Evolutionary conservation across 805 yeast species (phyloP).

Genomic region (Yamadazyma phyllophila): DNA sequence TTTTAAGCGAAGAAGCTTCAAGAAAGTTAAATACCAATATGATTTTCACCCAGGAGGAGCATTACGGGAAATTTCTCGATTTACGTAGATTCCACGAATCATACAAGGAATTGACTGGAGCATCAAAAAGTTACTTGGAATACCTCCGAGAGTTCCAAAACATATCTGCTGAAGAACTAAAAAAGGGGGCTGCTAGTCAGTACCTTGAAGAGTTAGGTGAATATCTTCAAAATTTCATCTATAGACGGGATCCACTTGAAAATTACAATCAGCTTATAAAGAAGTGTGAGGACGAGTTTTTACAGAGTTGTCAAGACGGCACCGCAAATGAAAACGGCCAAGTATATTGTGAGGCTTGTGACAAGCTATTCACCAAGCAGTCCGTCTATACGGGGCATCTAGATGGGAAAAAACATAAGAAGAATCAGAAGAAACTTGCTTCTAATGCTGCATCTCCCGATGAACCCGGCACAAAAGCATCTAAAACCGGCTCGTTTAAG

Average conservation of each 20-base stretch:
- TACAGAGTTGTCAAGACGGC: not conserved
- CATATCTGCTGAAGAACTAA: slow-evolving; percentile 22
- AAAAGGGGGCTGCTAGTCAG: slow-evolving; percentile 12
- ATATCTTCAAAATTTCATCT: slow-evolving; percentile 52
- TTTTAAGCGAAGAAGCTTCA: slow-evolving; percentile 51
- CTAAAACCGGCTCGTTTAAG: too few relatives aligned
- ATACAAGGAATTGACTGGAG: slow-evolving; percentile 38
- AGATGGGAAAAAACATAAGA: slow-evolving; percentile 70
- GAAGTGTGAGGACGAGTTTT: slow-evolving; percentile 2
- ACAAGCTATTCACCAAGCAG: slow-evolving; percentile 55
- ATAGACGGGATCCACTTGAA: slow-evolving; percentile 48
- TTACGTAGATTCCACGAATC: slow-evolving; percentile 48
- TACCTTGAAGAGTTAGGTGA: slow-evolving; percentile 46
- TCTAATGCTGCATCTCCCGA: not conserved
- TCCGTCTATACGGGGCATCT: slow-evolving; percentile 71
- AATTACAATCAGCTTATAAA: slow-evolving; percentile 11
- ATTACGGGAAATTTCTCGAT: slow-evolving; percentile 64
- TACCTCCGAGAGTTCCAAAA: slow-evolving; percentile 48
- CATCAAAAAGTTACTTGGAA: slow-evolving; percentile 42
- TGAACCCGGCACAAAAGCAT: not conserved
- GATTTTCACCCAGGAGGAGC: slow-evolving; percentile 59
- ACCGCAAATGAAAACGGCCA: slow-evolving; percentile 20
- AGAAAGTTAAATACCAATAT: slow-evolving; percentile 44
- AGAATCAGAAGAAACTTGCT: slow-evolving; percentile 47
- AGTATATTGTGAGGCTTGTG: slow-evolving; percentile 63